Percentiles rank a stretch among this genome's conserved stretches.
phyloP scores from a whole-genome alignment of 257 asterid genomes.

The Verbascum thapsus region DNA sequence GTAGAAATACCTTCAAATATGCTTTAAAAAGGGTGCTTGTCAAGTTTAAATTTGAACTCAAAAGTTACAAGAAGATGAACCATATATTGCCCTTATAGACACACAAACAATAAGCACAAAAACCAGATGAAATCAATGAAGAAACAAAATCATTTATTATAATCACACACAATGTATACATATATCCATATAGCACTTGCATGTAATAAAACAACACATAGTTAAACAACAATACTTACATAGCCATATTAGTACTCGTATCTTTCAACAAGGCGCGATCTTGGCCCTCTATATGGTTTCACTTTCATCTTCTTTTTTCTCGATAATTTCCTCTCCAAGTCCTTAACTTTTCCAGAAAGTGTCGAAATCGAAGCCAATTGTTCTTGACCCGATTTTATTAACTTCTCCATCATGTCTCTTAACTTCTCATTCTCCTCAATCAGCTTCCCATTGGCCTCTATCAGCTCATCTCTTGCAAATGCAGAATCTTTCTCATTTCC shows the following conservation, averaged over 20 bases:
- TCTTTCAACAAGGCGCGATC: slow-evolving; percentile 25
- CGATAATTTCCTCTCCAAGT: slow-evolving; percentile 58
- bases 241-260: slow-evolving; percentile 22
- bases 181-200: no score
- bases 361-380: slow-evolving; percentile 52
- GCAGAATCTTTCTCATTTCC: not conserved
- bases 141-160: no score
- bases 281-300: slow-evolving; percentile 23
- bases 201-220: no score
- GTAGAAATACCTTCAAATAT: no score
- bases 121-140: no score
- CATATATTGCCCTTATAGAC: no score
- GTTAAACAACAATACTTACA: slow-evolving; percentile 26
- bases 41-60: no score
- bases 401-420: slow-evolving; percentile 61
- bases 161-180: no score
- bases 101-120: no score
- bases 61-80: no score
- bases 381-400: slow-evolving; percentile 57
- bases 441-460: slow-evolving; percentile 41
- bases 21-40: no score
- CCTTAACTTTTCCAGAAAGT: slow-evolving; percentile 60
- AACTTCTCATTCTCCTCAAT: slow-evolving; percentile 62
- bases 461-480: slow-evolving; percentile 11
- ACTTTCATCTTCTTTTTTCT: slow-evolving; percentile 56